phyloP scores from a whole-genome alignment of 1,284 basidiomycete genomes.

The Macrocybe sp. region DNA sequence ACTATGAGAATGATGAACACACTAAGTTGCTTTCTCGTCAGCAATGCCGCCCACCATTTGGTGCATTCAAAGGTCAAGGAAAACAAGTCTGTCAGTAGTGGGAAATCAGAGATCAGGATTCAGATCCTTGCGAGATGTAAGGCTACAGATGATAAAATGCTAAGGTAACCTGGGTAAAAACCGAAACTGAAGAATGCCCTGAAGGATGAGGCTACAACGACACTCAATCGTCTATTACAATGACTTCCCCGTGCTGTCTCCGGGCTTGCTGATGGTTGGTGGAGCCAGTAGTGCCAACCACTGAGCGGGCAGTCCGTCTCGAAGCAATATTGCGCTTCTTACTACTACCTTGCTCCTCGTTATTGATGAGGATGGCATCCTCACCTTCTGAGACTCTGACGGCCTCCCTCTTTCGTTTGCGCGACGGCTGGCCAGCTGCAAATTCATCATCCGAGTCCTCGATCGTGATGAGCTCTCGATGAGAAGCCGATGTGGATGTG shows the following conservation, averaged over 20 bases:
- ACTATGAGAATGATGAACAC: no score
- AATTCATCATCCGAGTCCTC: conserved; percentile 45
- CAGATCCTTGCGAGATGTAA: no score
- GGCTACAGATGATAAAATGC: background rate
- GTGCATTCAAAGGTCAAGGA: no score
- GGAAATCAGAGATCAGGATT: no score
- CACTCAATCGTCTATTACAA: conserved; percentile 31
- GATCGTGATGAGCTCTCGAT: conserved; percentile 36
- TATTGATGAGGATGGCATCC: conserved; percentile 7
- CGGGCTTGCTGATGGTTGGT: background rate
- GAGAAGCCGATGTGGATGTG: background rate
- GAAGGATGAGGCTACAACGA: background rate
- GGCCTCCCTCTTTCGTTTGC: conserved; percentile 13
- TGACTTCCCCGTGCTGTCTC: conserved; percentile 28
- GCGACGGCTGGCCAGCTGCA: background rate
- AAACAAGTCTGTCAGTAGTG: no score
- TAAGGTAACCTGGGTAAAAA: background rate
- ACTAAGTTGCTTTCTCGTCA: no score
- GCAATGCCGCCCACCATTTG: no score
- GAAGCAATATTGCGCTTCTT: conserved; percentile 16
- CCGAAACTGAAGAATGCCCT: background rate
- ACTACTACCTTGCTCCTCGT: conserved; percentile 3
- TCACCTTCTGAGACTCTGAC: conserved; percentile 7
- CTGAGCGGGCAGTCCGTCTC: conserved; percentile 3
- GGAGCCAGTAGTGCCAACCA: no score